phyloP scores from a whole-genome alignment of 306 rosid species.

The Argentina anserina region DNA sequence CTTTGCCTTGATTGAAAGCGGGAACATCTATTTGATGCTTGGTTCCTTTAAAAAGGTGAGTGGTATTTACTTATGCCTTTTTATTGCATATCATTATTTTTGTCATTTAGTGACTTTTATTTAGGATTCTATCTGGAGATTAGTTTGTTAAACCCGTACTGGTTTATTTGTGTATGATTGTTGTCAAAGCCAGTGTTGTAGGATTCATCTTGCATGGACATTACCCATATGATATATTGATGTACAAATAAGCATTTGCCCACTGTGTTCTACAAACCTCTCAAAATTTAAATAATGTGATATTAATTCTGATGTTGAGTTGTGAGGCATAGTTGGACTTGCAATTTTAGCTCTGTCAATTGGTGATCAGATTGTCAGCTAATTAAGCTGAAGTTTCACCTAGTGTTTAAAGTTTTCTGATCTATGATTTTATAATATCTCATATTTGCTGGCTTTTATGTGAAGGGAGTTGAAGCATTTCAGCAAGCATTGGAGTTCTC shows the following conservation, averaged over 20 bases:
- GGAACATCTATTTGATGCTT: constrained; percentile 68
- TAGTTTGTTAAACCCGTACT: not conserved
- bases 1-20: constrained; percentile 82
- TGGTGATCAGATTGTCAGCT: not conserved
- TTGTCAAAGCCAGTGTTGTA: not conserved
- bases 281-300: not conserved
- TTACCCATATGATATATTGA: not conserved
- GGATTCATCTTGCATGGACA: not conserved
- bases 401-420: not conserved
- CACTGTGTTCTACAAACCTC: not conserved
- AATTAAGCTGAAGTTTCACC: not conserved
- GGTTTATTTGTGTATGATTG: not conserved
- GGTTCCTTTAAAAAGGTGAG: constrained; percentile 68
- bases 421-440: constrained; percentile 5
- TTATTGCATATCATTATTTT: not conserved
- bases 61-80: not conserved
- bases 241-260: not conserved
- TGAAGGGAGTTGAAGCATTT: constrained; percentile 85
- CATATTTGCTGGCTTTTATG: constrained; percentile 25
- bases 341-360: not conserved
- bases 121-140: not conserved
- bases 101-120: not conserved
- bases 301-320: not conserved
- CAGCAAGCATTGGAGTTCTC: constrained; percentile 67
- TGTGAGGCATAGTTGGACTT: not conserved